Conservation (phyloP, 2,329 filamentous ascomycete genomes). For the Nothopassalora personata region DNA sequence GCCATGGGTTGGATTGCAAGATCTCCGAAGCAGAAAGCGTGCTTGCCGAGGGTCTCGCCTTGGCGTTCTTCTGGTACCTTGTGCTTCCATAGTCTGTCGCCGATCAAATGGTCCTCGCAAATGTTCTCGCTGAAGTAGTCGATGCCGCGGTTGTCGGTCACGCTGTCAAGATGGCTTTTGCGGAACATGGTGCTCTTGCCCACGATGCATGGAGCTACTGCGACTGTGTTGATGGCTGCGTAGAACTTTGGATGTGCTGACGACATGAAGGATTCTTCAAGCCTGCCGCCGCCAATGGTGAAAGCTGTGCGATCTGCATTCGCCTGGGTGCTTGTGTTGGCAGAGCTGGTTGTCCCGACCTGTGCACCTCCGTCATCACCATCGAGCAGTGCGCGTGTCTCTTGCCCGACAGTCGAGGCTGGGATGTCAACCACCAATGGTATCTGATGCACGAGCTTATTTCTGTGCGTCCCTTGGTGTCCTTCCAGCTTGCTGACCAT, state of each 20-base stretch:
- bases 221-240: conserved; percentile 88
- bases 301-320: conserved; percentile 20
- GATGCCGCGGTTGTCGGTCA: conserved; percentile 64
- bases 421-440: conserved; percentile 76
- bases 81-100: conserved; percentile 79
- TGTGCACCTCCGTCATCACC: conserved; percentile 3
- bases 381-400: conserved; percentile 22
- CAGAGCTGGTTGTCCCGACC: conserved; percentile 23
- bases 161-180: conserved; percentile 75
- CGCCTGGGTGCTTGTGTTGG: conserved; percentile 20
- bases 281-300: conserved; percentile 62
- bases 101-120: conserved; percentile 95
- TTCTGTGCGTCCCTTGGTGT: conserved; percentile 45
- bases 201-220: conserved; percentile 85
- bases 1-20: conserved; percentile 85
- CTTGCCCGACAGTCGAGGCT: conserved; percentile 25
- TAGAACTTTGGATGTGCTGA: conserved; percentile 97
- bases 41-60: conserved; percentile 59
- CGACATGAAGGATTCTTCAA: conserved; percentile 93
- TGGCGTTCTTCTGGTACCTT: conserved; percentile 41
- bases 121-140: conserved; percentile 95
- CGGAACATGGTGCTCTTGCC: conserved; percentile 99
- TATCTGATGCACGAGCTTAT: conserved; percentile 93
- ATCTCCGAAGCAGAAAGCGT: conserved; percentile 78
- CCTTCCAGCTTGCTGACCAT: conserved; percentile 88